Evolutionary conservation across 441 rosid genomes (phyloP).

Genomic region (Daphne laureola): DNA sequence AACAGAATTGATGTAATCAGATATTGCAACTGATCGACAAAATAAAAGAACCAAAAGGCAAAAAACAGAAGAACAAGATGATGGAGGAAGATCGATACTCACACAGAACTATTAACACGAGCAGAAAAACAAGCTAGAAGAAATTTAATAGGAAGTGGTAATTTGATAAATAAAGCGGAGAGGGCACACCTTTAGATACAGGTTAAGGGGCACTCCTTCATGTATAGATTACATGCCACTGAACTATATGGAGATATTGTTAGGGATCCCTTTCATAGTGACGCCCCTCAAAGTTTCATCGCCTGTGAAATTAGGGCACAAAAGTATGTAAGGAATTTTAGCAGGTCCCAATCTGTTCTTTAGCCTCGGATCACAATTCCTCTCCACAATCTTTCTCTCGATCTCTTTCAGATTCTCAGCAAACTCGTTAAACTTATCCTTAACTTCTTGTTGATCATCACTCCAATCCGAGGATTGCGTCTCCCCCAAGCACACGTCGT

Average conservation of each 20-base stretch:
- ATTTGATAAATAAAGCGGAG: too few relatives aligned
- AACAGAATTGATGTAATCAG: too few relatives aligned
- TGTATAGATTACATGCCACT: background rate
- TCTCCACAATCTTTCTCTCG: constrained; percentile 29
- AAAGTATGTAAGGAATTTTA: constrained; percentile 41
- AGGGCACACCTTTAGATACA: too few relatives aligned
- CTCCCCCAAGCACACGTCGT: constrained; percentile 51
- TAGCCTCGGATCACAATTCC: constrained; percentile 32
- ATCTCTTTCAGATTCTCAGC: constrained; percentile 28
- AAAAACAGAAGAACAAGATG: too few relatives aligned
- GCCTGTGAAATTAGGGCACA: constrained; percentile 34
- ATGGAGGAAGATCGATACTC: too few relatives aligned
- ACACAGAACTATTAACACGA: too few relatives aligned
- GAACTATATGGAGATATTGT: constrained; percentile 42
- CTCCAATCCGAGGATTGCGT: constrained; percentile 36
- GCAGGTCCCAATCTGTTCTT: constrained; percentile 53
- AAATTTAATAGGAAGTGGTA: too few relatives aligned
- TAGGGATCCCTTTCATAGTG: constrained; percentile 49
- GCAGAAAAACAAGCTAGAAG: too few relatives aligned
- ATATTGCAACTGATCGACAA: too few relatives aligned
- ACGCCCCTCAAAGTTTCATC: constrained; percentile 20
- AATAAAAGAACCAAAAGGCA: too few relatives aligned
- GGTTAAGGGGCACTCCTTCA: too few relatives aligned
- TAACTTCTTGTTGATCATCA: constrained; percentile 35
- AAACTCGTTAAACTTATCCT: constrained; percentile 32